Base-by-base conservation (phyloP, 176 grass and related monocot species). In the Dendrocalamus sinicus region DNA sequence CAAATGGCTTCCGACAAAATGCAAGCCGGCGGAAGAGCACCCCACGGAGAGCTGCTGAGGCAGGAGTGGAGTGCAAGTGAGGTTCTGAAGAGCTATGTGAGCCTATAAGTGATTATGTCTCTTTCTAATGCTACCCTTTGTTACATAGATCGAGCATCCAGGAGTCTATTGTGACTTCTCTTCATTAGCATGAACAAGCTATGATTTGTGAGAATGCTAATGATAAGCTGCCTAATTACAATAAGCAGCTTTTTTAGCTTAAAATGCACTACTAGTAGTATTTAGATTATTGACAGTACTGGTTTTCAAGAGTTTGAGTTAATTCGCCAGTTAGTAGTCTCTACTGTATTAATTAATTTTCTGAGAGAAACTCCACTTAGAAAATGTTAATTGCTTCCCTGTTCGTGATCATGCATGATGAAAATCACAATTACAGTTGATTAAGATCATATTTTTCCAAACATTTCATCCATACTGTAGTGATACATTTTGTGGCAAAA, bases 21-120 rank as follows among this genome's bases (percentile, higher is more conserved):
- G 90, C 90, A 11, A 95, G 91, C 90, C 86, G 96, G 57, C 89
- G 96, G 79, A 98, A 98, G 92, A 95, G 84, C 85, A 95, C 89
- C 46, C 96, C 93, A 28, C 89, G 88, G 54, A 65, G 96, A 87
- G 96, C 96, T 3, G 93, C 96, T 20, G 96, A 99, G 81, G 96
- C 96, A 0, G 93, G 96, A 59, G 74, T 96, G 50, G 85, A 88
- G 78, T 91, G 78, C 81, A 85, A 88, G 47, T 98, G 76, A 91
- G 28, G 20, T 15, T 91, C 67, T 41, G 37, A 53, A 72, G 26
- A 63, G 35, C 26, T 22, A 9, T 70, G 46, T 37, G 72, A 52
- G 50, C 67, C 30, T 19, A 1, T n/a, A 61, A 7, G 0, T 12
- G 48, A 41, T 72, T 54, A 24, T 7, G 20, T 16, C 13, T 45